Evolutionary conservation across 83 land plant genomes (phyloP), one percentile per base, ranked within the genome.

Genomic region (Diphasiastrum complanatum): DNA sequence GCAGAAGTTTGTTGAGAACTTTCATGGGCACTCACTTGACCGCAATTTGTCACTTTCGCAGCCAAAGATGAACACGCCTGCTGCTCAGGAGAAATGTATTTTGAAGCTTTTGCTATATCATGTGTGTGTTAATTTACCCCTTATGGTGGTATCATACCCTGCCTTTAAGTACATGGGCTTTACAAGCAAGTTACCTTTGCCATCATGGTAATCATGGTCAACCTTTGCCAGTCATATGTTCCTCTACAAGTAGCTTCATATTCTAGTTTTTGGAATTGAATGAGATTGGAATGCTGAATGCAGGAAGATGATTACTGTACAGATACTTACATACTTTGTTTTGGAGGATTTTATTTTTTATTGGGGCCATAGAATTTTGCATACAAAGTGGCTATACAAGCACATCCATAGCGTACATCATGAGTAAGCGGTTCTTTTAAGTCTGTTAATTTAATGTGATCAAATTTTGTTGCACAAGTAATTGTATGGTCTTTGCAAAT

Each of bases 341-440:
- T 38, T 93, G 59, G 98, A 93, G 73, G 98, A 93, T 70, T 93
- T 93, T 75, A 77, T 93, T 11, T 93, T 93, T 73, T 88, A 93
- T 54, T 93, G 98, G 98, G 98, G 98, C 24, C 96, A 93, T 57
- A 71, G 98, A 61, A 52, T 85, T 54, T 67, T 90, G 55, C 99
- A 95, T 61, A 90, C 97, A 22, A 95, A 95, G 76, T 95, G 99
- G 99, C 69, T 95, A 49, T 95, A 95, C 84, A 86, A 95, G 78
- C 97, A 95, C 71, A 85, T 95, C 5, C 99, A 95, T 69, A 86
- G 99, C 61, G 89, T 95, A 26, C 99, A 95, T 66, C 97, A 95
- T 70, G 99, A 95, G 99, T 93, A 80, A 81, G 91, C 68, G 48
- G 28, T 23, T 32, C 55, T 41, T n/a, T 38, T 5, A 28, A 45